phyloP scores from a whole-genome alignment of 2,329 filamentous ascomycete genomes.

The Fusarium algeriense region DNA sequence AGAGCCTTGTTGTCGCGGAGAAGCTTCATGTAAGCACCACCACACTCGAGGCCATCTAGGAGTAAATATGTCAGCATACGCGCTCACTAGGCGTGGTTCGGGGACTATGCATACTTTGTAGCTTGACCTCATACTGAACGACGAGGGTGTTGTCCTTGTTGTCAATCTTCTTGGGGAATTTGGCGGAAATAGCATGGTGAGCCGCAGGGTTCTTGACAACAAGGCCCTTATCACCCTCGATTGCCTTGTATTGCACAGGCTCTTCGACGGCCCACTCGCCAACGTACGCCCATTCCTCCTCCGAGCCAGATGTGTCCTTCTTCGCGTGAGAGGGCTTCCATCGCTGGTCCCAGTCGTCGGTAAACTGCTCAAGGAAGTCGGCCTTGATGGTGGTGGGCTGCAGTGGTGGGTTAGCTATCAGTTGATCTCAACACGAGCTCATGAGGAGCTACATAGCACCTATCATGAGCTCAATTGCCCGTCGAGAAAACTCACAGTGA shows the following conservation, averaged over 20 bases:
- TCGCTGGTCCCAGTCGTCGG: conserved; percentile 91
- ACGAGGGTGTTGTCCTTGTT: conserved; percentile 98
- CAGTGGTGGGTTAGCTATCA: conserved; percentile 43
- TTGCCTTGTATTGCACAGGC: conserved; percentile 88
- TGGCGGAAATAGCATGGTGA: conserved; percentile 99
- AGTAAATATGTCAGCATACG: conserved; percentile 49
- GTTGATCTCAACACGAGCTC: conserved; percentile 17
- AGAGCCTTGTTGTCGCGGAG: conserved; percentile 97
- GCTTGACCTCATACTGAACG: conserved; percentile 99
- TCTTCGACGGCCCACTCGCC: conserved; percentile 98
- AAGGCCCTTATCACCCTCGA: conserved; percentile 94
- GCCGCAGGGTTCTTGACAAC: conserved; percentile 98
- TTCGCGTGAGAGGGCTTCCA: conserved; percentile 98
- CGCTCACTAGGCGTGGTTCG: neutral
- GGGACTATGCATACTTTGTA: conserved; percentile 78
- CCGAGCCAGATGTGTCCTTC: conserved; percentile 82
- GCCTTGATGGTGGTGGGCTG: conserved; percentile 91
- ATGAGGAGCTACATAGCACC: neutral
- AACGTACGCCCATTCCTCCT: conserved; percentile 97
- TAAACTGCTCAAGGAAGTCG: conserved; percentile 98
- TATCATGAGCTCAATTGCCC: conserved; percentile 4
- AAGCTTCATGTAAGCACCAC: conserved; percentile 99
- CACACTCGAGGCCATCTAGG: conserved; percentile 92
- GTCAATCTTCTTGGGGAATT: conserved; percentile 96
- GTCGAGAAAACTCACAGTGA: conserved; percentile 76